These are phyloP conservation scores for Fusarium staphyleae DNA, from an alignment of 2,329 filamentous ascomycete species.

Conservation along the genomic window DNA sequence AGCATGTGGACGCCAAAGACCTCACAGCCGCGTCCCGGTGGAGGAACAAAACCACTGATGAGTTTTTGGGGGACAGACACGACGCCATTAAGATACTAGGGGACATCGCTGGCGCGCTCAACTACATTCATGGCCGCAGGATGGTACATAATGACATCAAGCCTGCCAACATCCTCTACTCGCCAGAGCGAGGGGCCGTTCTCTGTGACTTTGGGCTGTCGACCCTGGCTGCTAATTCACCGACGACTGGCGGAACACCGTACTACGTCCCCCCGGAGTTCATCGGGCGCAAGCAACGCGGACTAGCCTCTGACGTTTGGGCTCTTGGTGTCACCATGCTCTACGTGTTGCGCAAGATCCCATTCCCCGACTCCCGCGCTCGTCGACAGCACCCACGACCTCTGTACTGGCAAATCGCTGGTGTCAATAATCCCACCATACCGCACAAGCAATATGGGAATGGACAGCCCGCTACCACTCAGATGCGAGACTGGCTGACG, in stretches of 20 bases:
- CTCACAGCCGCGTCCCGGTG: conserved; percentile 58
- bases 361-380: conserved; percentile 61
- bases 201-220: conserved; percentile 68
- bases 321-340: conserved; percentile 67
- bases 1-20: conserved; percentile 64
- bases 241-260: conserved; percentile 63
- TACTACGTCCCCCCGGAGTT: conserved; percentile 70
- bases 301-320: conserved; percentile 65
- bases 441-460: conserved; percentile 47
- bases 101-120: conserved; percentile 61
- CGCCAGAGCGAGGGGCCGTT: conserved; percentile 63
- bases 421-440: conserved; percentile 55
- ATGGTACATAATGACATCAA: conserved; percentile 70
- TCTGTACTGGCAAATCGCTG: conserved; percentile 66
- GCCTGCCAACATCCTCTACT: conserved; percentile 67
- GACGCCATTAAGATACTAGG: conserved; percentile 61
- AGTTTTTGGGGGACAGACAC: conserved; percentile 57
- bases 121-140: conserved; percentile 62
- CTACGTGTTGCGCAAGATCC: conserved; percentile 63
- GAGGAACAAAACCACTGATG: conserved; percentile 56
- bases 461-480: conserved; percentile 52
- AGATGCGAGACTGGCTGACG: conserved; percentile 64
- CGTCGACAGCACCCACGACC: conserved; percentile 56
- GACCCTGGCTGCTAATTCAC: conserved; percentile 54
- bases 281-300: conserved; percentile 61